Base-by-base conservation (phyloP, 1,284 basidiomycete genomes). In the Ustilago loliicola region DNA sequence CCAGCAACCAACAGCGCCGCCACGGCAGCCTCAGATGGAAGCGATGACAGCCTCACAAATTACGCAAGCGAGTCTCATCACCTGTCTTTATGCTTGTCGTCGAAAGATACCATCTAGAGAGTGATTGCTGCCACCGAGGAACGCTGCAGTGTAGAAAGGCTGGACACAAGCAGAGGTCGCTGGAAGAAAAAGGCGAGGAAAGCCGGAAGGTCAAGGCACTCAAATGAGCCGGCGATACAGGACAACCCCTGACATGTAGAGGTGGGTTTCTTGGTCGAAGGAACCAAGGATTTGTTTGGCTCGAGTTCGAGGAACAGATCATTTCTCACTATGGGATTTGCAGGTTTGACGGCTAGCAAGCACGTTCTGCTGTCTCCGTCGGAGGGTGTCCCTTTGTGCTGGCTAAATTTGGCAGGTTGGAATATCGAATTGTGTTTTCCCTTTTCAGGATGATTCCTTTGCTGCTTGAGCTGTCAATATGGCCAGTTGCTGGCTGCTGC, bases 241-340 rank as follows among this genome's bases (percentile, higher is more conserved):
- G 32, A 51, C 36, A 15, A 54, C 61, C 61, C 61, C 61, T 62
- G 61, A 40, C 61, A 55, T 62, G 53, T 3, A 40, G 19, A 48
- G 2, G 23, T 19, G 25, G 48, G 23, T 21, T 36, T 51, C 17
- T 15, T 15, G 36, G 32, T 34, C 32, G 32, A 34, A 38, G 9
- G 36, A 38, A 38, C 36, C 9, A 38, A 15, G 17, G 8, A 8
- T 10, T 11, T 38, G 6, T 15, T 38, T 15, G 36, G 30, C 29
- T 19, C 17, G 40, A 19, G 40, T 42, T 42, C 40, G 40, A 42
- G n/a, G 17, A 42, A 42, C 40, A 42, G 36, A 38, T 15, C 9
- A 9, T 38, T 38, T 9, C 9, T 38, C 8, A 38, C 36, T 9
- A 15, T 38, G 36, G 15, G 36, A 38, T 38, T 38, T 8, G 36